phyloP scores from a whole-genome alignment of 2,329 filamentous ascomycete genomes.

The Hysterium pulicare region DNA sequence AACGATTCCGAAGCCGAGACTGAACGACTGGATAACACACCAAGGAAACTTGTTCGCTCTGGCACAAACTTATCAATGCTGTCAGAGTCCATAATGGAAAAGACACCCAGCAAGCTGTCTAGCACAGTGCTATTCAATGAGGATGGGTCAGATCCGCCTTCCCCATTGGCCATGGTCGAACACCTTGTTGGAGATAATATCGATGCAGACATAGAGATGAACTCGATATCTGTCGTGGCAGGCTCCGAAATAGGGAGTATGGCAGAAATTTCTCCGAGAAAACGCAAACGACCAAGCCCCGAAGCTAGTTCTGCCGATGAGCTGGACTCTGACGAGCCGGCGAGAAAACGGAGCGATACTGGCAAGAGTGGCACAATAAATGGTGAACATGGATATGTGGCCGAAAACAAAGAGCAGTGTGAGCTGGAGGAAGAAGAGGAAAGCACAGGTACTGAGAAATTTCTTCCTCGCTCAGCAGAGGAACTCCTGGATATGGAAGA shows the following conservation, averaged over 20 bases:
- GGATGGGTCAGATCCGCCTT: conserved; percentile 25
- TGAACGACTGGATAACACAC: conserved; percentile 87
- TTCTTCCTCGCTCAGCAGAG: conserved; percentile 27
- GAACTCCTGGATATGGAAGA: conserved; percentile 34
- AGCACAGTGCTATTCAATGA: conserved; percentile 31
- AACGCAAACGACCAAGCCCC: conserved; percentile 45
- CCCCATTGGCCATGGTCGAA: conserved; percentile 17
- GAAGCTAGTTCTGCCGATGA: conserved; percentile 38
- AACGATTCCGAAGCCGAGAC: conserved; percentile 87
- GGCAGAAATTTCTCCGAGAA: conserved; percentile 30
- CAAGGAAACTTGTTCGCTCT: conserved; percentile 55
- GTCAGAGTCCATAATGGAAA: conserved; percentile 30
- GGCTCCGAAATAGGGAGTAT: conserved; percentile 30
- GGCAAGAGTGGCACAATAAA: conserved; percentile 21
- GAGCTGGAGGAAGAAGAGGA: conserved; percentile 53
- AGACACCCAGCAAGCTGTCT: conserved; percentile 37
- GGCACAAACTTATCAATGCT: conserved; percentile 31
- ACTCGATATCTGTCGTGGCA: conserved; percentile 30
- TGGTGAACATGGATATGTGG: conserved; percentile 27
- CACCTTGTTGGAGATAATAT: conserved; percentile 11
- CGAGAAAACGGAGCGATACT: conserved; percentile 33
- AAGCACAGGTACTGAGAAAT: conserved; percentile 41
- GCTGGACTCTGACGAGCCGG: conserved; percentile 31
- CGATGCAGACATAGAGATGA: conserved; percentile 22
- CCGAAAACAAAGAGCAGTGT: conserved; percentile 23